Conservation (phyloP, 441 rosid genomes). For the Macaranga tanarius region DNA sequence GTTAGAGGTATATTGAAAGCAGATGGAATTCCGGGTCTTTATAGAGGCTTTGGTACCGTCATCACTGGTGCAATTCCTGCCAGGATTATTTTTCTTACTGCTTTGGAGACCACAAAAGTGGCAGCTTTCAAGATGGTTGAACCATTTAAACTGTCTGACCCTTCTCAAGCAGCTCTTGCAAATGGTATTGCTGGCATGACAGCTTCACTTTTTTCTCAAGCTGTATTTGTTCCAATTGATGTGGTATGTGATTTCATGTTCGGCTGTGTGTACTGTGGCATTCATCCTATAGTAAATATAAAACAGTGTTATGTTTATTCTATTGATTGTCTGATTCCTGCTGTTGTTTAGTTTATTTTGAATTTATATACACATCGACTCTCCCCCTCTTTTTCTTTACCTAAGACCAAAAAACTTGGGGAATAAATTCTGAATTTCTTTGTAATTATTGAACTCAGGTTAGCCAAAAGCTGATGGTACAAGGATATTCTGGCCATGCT, state of each 20-base stretch:
- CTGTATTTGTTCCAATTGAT: slow-evolving; percentile 90
- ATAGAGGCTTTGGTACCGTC: slow-evolving; percentile 93
- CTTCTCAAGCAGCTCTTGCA: slow-evolving; percentile 86
- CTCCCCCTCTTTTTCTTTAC: not conserved
- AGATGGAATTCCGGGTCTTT: slow-evolving; percentile 91
- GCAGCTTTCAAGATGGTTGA: slow-evolving; percentile 74
- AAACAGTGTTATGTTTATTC: not conserved
- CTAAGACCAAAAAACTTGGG: no score
- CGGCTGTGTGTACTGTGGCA: not conserved
- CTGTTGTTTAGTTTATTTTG: not conserved
- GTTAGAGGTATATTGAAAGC: slow-evolving; percentile 61
- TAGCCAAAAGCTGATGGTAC: slow-evolving; percentile 97
- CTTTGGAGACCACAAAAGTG: slow-evolving; percentile 83
- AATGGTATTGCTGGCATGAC: slow-evolving; percentile 96
- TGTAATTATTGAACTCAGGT: slow-evolving; percentile 44
- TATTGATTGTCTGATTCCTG: not conserved
- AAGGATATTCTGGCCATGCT: slow-evolving; percentile 90
- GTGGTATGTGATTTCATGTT: slow-evolving; percentile 54
- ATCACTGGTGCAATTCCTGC: slow-evolving; percentile 93
- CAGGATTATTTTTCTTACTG: slow-evolving; percentile 80
- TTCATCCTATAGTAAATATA: not conserved
- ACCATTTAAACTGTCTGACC: slow-evolving; percentile 66
- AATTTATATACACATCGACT: not conserved
- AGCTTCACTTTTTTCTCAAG: slow-evolving; percentile 76
- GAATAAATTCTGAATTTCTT: no score